A percentile compares a stretch with the other conserved stretches of the same genome.
Conservation (phyloP, 148 eudicot genomes). For the Silene conica region DNA sequence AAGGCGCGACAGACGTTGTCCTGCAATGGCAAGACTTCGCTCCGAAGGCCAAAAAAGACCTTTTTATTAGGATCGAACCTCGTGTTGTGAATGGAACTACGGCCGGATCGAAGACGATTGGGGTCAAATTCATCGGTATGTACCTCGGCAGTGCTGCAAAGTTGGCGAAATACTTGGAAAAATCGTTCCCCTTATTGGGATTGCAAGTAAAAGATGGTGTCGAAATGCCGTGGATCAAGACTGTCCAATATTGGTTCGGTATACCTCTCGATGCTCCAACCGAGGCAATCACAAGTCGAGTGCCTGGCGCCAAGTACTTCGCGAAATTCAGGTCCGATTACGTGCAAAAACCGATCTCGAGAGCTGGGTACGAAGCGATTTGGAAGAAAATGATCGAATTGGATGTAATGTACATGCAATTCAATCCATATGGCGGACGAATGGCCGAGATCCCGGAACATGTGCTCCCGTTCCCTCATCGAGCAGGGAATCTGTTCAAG, state of each 20-base stretch:
- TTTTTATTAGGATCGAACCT: constrained; percentile 30
- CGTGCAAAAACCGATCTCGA: constrained; percentile 29
- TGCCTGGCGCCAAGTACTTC: not conserved
- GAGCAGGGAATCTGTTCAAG: constrained; percentile 33
- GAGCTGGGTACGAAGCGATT: constrained; percentile 24
- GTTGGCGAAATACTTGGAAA: constrained; percentile 12
- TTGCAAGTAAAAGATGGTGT: constrained; percentile 21
- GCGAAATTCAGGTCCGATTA: constrained; percentile 36
- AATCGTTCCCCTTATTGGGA: constrained; percentile 27
- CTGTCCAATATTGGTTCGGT: constrained; percentile 21
- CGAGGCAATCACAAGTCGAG: constrained; percentile 14
- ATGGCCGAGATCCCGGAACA: constrained; percentile 21
- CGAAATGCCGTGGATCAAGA: constrained; percentile 36
- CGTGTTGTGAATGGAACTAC: not conserved
- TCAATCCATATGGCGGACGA: constrained; percentile 32
- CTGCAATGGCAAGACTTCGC: constrained; percentile 34
- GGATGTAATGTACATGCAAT: constrained; percentile 22
- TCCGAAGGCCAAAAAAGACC: constrained; percentile 8
- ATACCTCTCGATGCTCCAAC: not conserved
- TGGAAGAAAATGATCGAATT: constrained; percentile 35
- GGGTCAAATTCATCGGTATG: constrained; percentile 20
- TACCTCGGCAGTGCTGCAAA: constrained; percentile 26
- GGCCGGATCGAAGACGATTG: constrained; percentile 20
- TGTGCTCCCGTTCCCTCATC: constrained; percentile 34
- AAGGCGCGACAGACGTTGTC: constrained; percentile 28